Evolutionary conservation across 2,329 filamentous ascomycete genomes (phyloP).

Genomic region (Microsporum audouinii): DNA sequence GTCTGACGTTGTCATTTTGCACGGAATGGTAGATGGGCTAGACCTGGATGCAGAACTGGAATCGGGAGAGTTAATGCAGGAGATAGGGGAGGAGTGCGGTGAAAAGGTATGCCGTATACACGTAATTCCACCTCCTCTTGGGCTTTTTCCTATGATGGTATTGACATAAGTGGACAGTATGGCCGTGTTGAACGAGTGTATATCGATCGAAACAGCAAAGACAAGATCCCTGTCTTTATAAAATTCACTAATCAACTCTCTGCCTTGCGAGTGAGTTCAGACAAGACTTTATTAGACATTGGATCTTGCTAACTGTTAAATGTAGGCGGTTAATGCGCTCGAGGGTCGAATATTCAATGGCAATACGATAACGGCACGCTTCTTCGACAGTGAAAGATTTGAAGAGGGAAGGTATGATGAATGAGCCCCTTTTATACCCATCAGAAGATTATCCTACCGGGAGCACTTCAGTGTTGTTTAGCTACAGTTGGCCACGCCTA

Average conservation of each 20-base stretch:
- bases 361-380: slow-evolving; percentile 69
- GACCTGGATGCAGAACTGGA: slow-evolving; percentile 69
- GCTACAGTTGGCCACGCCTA: neutral
- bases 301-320: slow-evolving; percentile 12
- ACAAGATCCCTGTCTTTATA: slow-evolving; percentile 64
- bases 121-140: neutral
- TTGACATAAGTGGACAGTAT: slow-evolving; percentile 44
- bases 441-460: neutral
- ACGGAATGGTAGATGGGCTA: slow-evolving; percentile 78
- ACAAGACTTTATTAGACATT: slow-evolving; percentile 1
- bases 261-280: slow-evolving; percentile 59
- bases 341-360: slow-evolving; percentile 82
- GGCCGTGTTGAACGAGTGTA: slow-evolving; percentile 70
- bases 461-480: neutral
- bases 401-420: slow-evolving; percentile 50
- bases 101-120: slow-evolving; percentile 48
- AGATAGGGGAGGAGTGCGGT: slow-evolving; percentile 88
- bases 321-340: slow-evolving; percentile 74
- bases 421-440: neutral
- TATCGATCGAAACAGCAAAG: slow-evolving; percentile 51
- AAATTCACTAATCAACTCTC: slow-evolving; percentile 81
- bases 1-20: slow-evolving; percentile 70
- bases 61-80: slow-evolving; percentile 60
- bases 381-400: slow-evolving; percentile 74
- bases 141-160: neutral